Conservation (phyloP, 192 early-diverging fungal genomes). For the Lunasporangiospora selenospora region DNA sequence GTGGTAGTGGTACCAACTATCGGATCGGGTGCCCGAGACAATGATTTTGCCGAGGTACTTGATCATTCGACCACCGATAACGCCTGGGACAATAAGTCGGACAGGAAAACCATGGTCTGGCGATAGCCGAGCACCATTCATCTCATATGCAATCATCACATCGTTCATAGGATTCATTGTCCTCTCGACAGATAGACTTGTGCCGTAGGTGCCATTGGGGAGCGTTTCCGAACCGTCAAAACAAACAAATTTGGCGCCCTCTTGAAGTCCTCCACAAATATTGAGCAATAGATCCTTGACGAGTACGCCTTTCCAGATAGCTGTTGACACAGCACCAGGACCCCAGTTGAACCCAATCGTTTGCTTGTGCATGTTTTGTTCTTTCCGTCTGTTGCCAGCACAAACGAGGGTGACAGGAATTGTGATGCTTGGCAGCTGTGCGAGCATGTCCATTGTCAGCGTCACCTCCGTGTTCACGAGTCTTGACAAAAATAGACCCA, state of each 20-base stretch:
- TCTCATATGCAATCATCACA: conserved; percentile 78
- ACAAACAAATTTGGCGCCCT: conserved; percentile 51
- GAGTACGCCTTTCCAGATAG: conserved; percentile 67
- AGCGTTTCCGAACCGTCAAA: conserved; percentile 67
- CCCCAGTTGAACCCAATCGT: conserved; percentile 73
- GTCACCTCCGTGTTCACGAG: conserved; percentile 50
- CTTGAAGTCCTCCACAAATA: conserved; percentile 32
- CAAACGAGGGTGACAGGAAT: conserved; percentile 68
- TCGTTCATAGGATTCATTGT: conserved; percentile 73
- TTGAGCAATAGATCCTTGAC: conserved; percentile 56
- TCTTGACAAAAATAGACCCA: conserved; percentile 31
- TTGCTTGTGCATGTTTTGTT: conserved; percentile 70
- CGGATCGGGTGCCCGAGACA: conserved; percentile 63
- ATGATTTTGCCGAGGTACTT: conserved; percentile 80
- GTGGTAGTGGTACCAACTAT: conserved; percentile 75
- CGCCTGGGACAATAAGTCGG: conserved; percentile 87
- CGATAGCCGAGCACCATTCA: conserved; percentile 75
- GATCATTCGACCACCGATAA: conserved; percentile 87
- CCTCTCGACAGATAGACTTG: conserved; percentile 70
- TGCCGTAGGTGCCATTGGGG: conserved; percentile 77
- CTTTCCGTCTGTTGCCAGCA: conserved; percentile 73
- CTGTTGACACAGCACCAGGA: conserved; percentile 57
- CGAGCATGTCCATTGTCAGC: conserved; percentile 63
- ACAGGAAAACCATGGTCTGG: conserved; percentile 91
- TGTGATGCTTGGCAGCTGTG: conserved; percentile 44